Base-by-base conservation (phyloP, 805 yeast species). In the Debaryomyces tyrocola region DNA sequence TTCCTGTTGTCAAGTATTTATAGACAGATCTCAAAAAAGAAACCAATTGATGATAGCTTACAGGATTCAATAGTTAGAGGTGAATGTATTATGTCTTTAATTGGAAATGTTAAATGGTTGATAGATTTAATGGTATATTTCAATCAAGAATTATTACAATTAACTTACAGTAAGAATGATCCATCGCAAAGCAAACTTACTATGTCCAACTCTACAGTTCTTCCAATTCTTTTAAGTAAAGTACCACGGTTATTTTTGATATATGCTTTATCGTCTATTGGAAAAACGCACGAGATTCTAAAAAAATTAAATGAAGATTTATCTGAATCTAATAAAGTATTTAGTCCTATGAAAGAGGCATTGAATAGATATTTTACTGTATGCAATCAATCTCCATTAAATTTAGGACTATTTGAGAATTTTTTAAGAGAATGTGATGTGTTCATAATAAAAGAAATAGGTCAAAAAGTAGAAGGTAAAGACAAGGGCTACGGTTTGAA, bases 61-160 rank as follows among this genome's bases (percentile, higher is more conserved):
- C 78, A 73, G 48, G 85, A 82, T 44, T 74, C 83, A 1, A 70
- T 78, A 18, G 69, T 76, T 8, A 72, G 90, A 53, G 84, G 84
- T 33, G 90, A 85, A 54, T 74, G 82, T 50, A 74, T 86, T 3
- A 70, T 84, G 37, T 67, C 73, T 14, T 70, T 83, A 9, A 64
- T 88, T n/a, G 97, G 97, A 0, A 80, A 86, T 34, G 81, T 87
- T 7, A 80, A 89, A 56, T 92, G 97, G 97, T 78, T 88, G 53
- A 78, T 89, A 28, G 97, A 90, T 60, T 80, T 89, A 49, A 73
- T 89, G 45, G 80, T 85, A 0, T 82, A 80, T 51, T 61, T 88
- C 35, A 80, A 83, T 45, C 96, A 91, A 62, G 96, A 92, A 53
- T 64, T 86, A 29, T 58, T 84, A 20, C 78, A 83, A 29, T 55